These are phyloP conservation scores for Chlamydomonas sphaeroides DNA, from an alignment of 139 green algal genomes.

Conservation along the genomic window DNA sequence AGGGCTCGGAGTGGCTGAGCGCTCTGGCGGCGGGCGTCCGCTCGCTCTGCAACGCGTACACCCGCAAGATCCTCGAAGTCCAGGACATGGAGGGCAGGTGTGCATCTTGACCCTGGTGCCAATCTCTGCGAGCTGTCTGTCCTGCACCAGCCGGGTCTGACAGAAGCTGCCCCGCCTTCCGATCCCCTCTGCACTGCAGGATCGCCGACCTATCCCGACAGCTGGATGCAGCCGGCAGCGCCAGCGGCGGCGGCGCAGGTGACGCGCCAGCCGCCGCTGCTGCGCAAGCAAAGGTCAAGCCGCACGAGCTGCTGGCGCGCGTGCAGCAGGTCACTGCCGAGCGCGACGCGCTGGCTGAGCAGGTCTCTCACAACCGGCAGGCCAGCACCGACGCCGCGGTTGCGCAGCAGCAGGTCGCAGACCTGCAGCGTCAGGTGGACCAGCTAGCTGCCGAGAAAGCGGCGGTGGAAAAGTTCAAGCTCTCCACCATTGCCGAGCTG, in stretches of 20 bases:
- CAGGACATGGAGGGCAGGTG: conserved; percentile 10
- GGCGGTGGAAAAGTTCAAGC: conserved; percentile 22
- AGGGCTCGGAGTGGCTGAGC: too few relatives aligned
- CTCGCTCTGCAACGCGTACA: not conserved
- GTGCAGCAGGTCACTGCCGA: conserved; percentile 27
- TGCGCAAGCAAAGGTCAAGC: conserved; percentile 1
- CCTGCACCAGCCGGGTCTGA: too few relatives aligned
- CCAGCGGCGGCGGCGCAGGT: not conserved
- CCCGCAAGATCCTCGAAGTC: not conserved
- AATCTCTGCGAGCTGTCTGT: too few relatives aligned
- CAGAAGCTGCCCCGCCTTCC: too few relatives aligned
- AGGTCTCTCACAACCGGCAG: not conserved
- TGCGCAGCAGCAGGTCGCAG: not conserved
- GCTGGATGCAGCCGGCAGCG: not conserved
- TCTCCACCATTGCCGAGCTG: conserved; percentile 25
- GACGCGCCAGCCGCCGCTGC: not conserved
- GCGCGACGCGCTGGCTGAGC: conserved; percentile 11
- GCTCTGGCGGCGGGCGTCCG: not conserved
- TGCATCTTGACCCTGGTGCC: too few relatives aligned
- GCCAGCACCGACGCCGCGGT: not conserved
- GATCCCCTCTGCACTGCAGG: not conserved
- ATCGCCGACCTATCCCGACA: not conserved
- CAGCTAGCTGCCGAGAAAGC: conserved; percentile 3
- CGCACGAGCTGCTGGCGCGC: conserved; percentile 33
- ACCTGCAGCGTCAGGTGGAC: conserved; percentile 40